Evolutionary conservation across 441 rosid species (phyloP).

Genomic region (Euphorbia celastroides): DNA sequence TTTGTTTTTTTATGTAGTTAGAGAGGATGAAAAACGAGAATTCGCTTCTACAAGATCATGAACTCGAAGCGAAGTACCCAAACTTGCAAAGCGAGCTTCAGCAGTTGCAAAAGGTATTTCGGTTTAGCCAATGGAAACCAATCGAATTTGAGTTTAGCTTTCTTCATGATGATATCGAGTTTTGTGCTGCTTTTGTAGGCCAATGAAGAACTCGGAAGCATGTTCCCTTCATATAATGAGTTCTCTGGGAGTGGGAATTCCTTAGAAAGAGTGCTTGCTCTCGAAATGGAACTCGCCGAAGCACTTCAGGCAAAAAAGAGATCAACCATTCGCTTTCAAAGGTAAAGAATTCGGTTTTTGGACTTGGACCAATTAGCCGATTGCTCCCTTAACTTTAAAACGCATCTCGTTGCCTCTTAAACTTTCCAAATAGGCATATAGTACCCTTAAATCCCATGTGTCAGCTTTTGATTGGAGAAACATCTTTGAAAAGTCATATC

Average conservation of each 20-base stretch:
- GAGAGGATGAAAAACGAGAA: conserved; percentile 97
- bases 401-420: no score
- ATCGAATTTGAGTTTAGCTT: not conserved
- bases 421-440: no score
- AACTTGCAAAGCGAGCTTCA: conserved; percentile 58
- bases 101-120: conserved; percentile 65
- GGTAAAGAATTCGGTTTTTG: conserved; percentile 39
- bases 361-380: no score
- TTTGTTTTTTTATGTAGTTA: conserved; percentile 43
- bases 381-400: no score
- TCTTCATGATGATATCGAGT: conserved; percentile 7
- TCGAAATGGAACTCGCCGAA: conserved; percentile 92
- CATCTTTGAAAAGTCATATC: no score
- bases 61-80: conserved; percentile 51
- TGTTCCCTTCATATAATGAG: conserved; percentile 58
- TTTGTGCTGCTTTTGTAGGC: conserved; percentile 43
- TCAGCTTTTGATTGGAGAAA: no score
- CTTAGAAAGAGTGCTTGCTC: conserved; percentile 84
- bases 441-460: no score
- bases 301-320: conserved; percentile 74
- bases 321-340: conserved; percentile 64
- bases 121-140: conserved; percentile 1
- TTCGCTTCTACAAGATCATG: conserved; percentile 43
- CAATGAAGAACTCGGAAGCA: conserved; percentile 78
- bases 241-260: conserved; percentile 61